Evolutionary conservation across 208 protist species (phyloP).

Genomic region (Kentomonas sorsogonicus): DNA sequence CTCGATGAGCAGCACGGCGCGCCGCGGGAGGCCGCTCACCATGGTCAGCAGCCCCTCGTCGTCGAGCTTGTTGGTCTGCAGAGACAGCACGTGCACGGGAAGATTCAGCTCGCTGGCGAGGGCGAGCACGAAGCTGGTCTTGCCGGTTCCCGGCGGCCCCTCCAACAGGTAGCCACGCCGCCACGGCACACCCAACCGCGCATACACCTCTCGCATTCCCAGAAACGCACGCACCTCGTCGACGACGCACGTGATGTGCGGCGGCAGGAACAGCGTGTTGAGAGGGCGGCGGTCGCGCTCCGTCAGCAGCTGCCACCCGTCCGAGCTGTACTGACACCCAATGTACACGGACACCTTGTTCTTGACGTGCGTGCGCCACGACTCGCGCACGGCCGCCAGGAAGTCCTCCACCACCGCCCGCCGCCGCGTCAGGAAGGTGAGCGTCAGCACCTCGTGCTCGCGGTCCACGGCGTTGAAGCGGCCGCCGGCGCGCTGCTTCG

Average conservation of each 20-base stretch:
- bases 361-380: slow-evolving; percentile 43
- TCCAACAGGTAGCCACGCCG: slow-evolving; percentile 93
- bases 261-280: slow-evolving; percentile 65
- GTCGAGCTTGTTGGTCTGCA: slow-evolving; percentile 66
- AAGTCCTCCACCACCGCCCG: slow-evolving; percentile 52
- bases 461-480: slow-evolving; percentile 35
- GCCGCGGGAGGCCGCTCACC: slow-evolving; percentile 70
- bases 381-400: slow-evolving; percentile 41
- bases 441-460: slow-evolving; percentile 67
- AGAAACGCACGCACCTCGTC: slow-evolving; percentile 86
- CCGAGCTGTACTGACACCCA: slow-evolving; percentile 42
- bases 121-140: slow-evolving; percentile 89
- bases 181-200: slow-evolving; percentile 90
- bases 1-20: slow-evolving; percentile 91
- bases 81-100: slow-evolving; percentile 90
- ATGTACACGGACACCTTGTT: slow-evolving; percentile 66
- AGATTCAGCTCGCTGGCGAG: slow-evolving; percentile 88
- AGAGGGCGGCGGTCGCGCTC: slow-evolving; percentile 59
- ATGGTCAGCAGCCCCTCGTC: slow-evolving; percentile 81
- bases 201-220: slow-evolving; percentile 71
- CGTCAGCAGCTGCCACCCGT: slow-evolving; percentile 63
- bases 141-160: slow-evolving; percentile 92
- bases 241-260: slow-evolving; percentile 38
- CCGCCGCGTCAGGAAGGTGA: slow-evolving; percentile 66
- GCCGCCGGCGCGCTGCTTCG: slow-evolving; percentile 38